Evolutionary conservation across 441 rosid species (phyloP).

Genomic region (Adansonia grandidieri): DNA sequence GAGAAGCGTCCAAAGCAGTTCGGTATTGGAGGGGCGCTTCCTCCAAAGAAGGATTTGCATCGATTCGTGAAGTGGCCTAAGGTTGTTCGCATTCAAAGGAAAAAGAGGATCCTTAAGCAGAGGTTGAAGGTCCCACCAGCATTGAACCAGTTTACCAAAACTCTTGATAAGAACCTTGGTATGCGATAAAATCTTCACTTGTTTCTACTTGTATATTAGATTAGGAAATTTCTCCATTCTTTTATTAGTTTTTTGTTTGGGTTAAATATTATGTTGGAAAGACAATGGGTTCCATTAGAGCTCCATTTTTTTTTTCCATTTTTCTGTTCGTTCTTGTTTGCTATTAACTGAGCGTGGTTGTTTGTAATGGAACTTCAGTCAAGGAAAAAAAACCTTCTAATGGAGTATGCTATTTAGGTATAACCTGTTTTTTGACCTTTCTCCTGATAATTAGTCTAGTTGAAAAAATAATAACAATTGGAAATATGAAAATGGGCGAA

Average conservation of each 20-base stretch:
- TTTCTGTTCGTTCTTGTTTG: neutral
- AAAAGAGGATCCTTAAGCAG: slow-evolving; percentile 81
- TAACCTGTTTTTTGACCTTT: neutral
- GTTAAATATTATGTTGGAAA: neutral
- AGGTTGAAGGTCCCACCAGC: slow-evolving; percentile 96
- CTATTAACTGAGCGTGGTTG: neutral
- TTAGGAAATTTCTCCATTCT: neutral
- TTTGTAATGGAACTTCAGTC: neutral
- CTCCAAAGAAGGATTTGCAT: slow-evolving; percentile 81
- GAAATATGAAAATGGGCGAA: neutral
- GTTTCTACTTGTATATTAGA: neutral
- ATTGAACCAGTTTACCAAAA: slow-evolving; percentile 86
- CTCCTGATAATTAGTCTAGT: neutral
- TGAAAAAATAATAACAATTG: neutral
- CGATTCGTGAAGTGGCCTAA: slow-evolving; percentile 86
- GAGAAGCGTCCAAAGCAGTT: slow-evolving; percentile 90
- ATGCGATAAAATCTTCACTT: neutral
- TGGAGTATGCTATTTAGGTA: neutral
- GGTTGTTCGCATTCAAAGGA: slow-evolving; percentile 81
- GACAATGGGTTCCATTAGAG: neutral
- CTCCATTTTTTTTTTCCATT: neutral
- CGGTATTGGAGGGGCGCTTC: slow-evolving; percentile 88
- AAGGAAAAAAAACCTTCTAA: no score
- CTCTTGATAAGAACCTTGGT: slow-evolving; percentile 94
- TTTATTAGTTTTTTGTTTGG: neutral